phyloP scores from a whole-genome alignment of 257 asterid genomes.

The Fraxinus quadrangulata region DNA sequence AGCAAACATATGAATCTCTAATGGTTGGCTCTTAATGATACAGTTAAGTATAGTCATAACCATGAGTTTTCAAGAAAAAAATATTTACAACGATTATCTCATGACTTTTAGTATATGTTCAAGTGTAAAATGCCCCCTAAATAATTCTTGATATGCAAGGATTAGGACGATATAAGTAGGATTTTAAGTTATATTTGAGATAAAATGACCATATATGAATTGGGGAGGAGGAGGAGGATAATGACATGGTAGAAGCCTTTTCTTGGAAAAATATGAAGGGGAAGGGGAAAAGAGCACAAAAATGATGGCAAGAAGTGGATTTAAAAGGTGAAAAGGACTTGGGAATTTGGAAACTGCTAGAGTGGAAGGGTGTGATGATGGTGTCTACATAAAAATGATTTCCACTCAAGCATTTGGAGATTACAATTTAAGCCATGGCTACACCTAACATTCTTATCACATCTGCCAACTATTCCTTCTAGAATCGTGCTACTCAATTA shows the following conservation, averaged over 20 bases:
- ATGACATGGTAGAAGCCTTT: background rate
- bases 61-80: no score
- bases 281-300: background rate
- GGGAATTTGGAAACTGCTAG: slow-evolving; percentile 38
- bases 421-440: background rate
- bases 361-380: background rate
- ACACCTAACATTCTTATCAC: background rate
- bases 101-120: no score
- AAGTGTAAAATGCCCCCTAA: no score
- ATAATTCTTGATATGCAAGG: no score
- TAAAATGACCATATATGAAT: background rate
- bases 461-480: background rate
- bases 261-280: background rate
- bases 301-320: background rate
- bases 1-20: no score
- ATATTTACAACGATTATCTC: no score
- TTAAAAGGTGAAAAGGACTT: slow-evolving; percentile 13
- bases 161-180: no score
- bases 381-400: slow-evolving; percentile 31
- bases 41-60: no score
- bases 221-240: background rate
- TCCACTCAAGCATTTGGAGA: slow-evolving; percentile 2
- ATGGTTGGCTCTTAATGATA: no score
- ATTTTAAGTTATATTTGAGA: no score
- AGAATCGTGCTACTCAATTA: no score